Base-by-base conservation (phyloP, 148 eudicot species). In the Cornus controversa region DNA sequence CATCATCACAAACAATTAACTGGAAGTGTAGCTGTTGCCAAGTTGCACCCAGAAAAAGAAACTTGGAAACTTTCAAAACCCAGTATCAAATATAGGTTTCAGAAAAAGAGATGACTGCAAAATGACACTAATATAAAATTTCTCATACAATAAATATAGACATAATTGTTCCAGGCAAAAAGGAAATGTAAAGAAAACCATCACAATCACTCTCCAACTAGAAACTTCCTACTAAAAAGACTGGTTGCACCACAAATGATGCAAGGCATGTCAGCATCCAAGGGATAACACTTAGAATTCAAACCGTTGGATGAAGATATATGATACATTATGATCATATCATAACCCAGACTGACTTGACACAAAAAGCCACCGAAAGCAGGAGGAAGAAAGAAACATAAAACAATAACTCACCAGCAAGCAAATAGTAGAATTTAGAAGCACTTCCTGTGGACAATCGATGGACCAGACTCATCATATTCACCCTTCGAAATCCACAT, bases 81-180 rank as follows among this genome's bases (percentile, higher is more conserved):
- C 77, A 79, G 26, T 20, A 75, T 42, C 34, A 62, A 25, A 67
- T 42, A 67, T 80, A 60, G 27, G 22, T 26, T 42, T 29, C 47
- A 47, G 23, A 60, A 14, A 31, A 28, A 66, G 6, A 6, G 6
- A 2, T 36, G 6, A 77, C 78, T 36, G 40, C 79, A 80, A 80
- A 80, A 50, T 62, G 79, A 75, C 66, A 70, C 75, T 63, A 75
- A 76, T 28, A 67, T 76, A 68, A 75, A 75, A 75, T 24, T 50
- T 80, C 50, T 27, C 75, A 80, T 76, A 80, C 78, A 80, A 75
- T 71, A 80, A 70, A 80, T 80, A 80, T 80, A 63, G 58, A 80
- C 83, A 80, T 71, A 64, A 67, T 53, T 80, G 76, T 80, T 76
- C 70, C 45, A 54, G 62, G 28, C 16, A 31, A 16, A 37, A 75